Base-by-base conservation (phyloP, 1,284 basidiomycete genomes). In the Trametes hirsuta region DNA sequence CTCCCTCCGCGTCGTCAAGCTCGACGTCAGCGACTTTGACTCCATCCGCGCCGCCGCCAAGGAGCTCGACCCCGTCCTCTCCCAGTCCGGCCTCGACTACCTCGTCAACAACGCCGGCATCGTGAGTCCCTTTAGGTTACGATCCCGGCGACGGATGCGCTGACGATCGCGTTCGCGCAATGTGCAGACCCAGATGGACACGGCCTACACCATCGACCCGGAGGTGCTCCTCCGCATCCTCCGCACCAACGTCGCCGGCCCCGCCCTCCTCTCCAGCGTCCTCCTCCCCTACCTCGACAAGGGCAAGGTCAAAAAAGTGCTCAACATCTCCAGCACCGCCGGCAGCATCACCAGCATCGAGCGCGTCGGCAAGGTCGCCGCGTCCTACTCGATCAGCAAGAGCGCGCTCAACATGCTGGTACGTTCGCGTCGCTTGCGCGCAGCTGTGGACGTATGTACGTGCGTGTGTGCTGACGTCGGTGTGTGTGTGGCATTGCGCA, bases 51-150 rank as follows among this genome's bases (percentile, higher is more conserved):
- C 47, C 14, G 10, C 21, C 15, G 15, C 47, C 10, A 9, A 9
- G n/a, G 15, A 6, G 18, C 47, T 48, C 34, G 47, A 21, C 22
- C 37, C 45, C 6, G 40, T 55, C 10, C 36, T 55, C n/a, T 36
- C 15, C 9, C 64, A 65, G 9, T 56, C 52, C 0, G 73, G 75
- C 0, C 68, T 77, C 30, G 75, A 78, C 64, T 79, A 76, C 34
- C 66, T 79, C n/a, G 55, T 77, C 45, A 77, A 78, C 63, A 78
- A 76, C 46, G 76, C 77, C 22, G 76, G 66, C 1, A 68, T 75
- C 22, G 75, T 75, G 41, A 36, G 71, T 40, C 5, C 11, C 39
- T 12, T 18, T 40, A 12, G 3, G 59, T 14, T 35, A 36, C 8
- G 15, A 14, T 30, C 11, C n/a, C 15, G 4, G 12, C 3, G 22